Percentiles rank a stretch among this genome's conserved stretches.
phyloP scores from a whole-genome alignment of 805 yeast genomes.

The Candida nitratophila region DNA sequence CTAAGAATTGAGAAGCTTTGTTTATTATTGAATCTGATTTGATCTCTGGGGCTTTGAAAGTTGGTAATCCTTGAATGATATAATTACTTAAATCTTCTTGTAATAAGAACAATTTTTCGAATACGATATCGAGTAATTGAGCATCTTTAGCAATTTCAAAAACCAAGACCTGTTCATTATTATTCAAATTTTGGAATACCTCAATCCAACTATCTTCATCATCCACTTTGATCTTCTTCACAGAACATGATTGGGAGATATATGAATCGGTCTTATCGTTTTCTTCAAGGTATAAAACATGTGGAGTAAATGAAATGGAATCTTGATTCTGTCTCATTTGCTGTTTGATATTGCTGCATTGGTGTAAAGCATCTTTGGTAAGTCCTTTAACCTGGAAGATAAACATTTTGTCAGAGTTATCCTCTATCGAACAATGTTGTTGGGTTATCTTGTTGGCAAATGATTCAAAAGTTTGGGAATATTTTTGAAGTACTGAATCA shows the following conservation, averaged over 20 bases:
- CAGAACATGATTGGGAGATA: neutral
- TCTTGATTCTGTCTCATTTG: neutral
- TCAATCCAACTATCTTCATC: slow-evolving; percentile 3
- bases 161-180: neutral
- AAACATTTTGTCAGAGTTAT: slow-evolving; percentile 1
- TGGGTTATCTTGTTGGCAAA: neutral
- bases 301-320: neutral
- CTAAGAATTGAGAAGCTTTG: slow-evolving; percentile 11
- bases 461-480: neutral
- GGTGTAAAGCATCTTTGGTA: slow-evolving; percentile 5
- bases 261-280: neutral
- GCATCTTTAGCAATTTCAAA: neutral
- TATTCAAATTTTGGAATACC: neutral
- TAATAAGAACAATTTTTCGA: neutral
- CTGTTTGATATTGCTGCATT: neutral
- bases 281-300: slow-evolving; percentile 1
- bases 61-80: slow-evolving; percentile 28
- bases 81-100: slow-evolving; percentile 5
- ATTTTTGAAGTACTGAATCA: neutral
- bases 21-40: slow-evolving; percentile 10
- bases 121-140: slow-evolving; percentile 1
- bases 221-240: neutral
- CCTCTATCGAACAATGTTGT: neutral
- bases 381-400: slow-evolving; percentile 9
- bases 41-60: slow-evolving; percentile 2